phyloP scores from a whole-genome alignment of 257 asterid species.

The Nicotiana attenuata region DNA sequence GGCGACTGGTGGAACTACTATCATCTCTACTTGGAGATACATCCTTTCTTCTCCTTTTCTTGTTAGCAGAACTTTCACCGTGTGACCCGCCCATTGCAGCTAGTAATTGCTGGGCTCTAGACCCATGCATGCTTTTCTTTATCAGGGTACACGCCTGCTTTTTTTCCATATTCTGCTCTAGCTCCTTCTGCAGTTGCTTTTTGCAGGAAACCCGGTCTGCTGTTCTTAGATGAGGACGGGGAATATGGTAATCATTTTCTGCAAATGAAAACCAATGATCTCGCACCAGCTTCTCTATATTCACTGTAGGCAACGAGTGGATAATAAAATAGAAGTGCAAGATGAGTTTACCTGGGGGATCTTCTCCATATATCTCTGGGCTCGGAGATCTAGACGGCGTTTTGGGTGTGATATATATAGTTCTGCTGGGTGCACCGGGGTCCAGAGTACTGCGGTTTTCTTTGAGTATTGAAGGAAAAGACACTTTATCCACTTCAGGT shows the following conservation, averaged over 20 bases:
- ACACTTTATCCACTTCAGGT: constrained; percentile 19
- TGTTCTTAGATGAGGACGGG: constrained; percentile 28
- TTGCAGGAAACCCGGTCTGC: constrained; percentile 45
- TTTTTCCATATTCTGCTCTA: constrained; percentile 41
- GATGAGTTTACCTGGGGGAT: constrained; percentile 51
- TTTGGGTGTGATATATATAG: constrained; percentile 16
- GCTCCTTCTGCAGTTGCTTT: constrained; percentile 50
- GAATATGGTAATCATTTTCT: constrained; percentile 39
- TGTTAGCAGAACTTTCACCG: constrained; percentile 34
- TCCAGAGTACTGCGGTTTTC: constrained; percentile 21
- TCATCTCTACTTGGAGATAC: constrained; percentile 20
- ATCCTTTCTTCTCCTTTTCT: constrained; percentile 44
- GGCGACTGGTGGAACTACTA: constrained; percentile 12
- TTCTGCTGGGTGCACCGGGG: constrained; percentile 4
- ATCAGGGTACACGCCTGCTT: constrained; percentile 45
- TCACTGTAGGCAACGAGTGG: neutral
- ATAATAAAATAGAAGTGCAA: neutral
- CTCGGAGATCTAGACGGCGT: constrained; percentile 49
- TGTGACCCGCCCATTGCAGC: constrained; percentile 42
- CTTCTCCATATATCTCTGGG: constrained; percentile 73
- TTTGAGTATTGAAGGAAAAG: constrained; percentile 27
- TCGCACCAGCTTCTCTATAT: neutral
- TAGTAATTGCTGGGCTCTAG: constrained; percentile 56
- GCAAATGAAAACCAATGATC: constrained; percentile 14
- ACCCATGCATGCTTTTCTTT: constrained; percentile 40